A percentile compares a stretch with the other conserved stretches of the same genome.
Conservation (phyloP, 2,329 filamentous ascomycete species). For the Shiraia bambusicola region DNA sequence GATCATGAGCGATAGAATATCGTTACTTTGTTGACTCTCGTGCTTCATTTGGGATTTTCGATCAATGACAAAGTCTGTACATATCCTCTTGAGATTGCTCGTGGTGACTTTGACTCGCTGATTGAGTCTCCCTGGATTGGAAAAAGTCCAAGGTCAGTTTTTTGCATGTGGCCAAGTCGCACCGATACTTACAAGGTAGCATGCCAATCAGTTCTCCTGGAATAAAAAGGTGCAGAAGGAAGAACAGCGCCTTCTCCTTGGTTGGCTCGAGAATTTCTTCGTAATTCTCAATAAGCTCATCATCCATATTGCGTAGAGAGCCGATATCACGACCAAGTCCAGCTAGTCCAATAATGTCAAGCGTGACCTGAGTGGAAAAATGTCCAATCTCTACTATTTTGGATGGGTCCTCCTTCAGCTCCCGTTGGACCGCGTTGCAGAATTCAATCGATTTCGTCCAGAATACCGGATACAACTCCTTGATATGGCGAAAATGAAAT, state of each 20-base stretch:
- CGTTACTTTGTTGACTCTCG: constrained; percentile 38
- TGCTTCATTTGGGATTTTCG: constrained; percentile 46
- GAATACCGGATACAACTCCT: constrained; percentile 80
- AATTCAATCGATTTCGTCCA: constrained; percentile 75
- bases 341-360: constrained; percentile 52
- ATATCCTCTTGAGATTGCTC: constrained; percentile 44
- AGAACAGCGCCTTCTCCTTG: constrained; percentile 51
- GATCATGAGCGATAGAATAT: constrained; percentile 54
- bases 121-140: constrained; percentile 43
- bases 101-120: constrained; percentile 43
- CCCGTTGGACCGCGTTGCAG: constrained; percentile 60
- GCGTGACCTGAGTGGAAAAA: constrained; percentile 48
- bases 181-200: constrained; percentile 43
- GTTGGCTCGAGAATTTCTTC: constrained; percentile 50
- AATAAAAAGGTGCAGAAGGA: constrained; percentile 44
- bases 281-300: constrained; percentile 47
- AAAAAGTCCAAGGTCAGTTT: too few relatives aligned
- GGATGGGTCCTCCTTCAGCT: constrained; percentile 47
- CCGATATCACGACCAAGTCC: constrained; percentile 49
- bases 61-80: constrained; percentile 51
- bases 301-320: constrained; percentile 44
- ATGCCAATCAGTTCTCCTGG: constrained; percentile 42
- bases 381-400: constrained; percentile 47
- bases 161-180: too few relatives aligned
- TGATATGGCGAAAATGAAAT: constrained; percentile 83